phyloP scores from a whole-genome alignment of 768 basidiomycete species.

The Panaeolus cyanescens region DNA sequence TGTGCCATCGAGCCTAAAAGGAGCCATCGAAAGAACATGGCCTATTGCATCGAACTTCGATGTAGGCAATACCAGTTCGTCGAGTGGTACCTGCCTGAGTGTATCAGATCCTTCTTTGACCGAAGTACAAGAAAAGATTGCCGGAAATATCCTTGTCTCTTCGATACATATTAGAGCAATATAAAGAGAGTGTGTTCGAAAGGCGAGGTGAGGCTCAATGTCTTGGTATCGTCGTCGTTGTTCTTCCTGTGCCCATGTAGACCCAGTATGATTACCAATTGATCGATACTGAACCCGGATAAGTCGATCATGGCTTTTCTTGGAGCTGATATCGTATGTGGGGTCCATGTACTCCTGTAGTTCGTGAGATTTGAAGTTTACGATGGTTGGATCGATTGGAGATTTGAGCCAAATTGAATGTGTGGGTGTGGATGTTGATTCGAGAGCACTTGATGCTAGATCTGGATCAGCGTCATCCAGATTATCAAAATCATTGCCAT shows the following conservation, averaged over 20 bases:
- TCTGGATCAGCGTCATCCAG: no score
- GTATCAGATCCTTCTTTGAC: constrained; percentile 8
- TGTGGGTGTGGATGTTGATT: not conserved
- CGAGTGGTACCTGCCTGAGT: constrained; percentile 9
- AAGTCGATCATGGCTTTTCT: constrained; percentile 21
- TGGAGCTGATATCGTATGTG: constrained; percentile 10
- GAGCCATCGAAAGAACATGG: constrained; percentile 17
- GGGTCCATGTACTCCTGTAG: constrained; percentile 14
- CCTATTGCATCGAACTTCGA: constrained; percentile 17
- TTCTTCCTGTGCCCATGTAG: not conserved
- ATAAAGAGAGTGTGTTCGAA: constrained; percentile 6
- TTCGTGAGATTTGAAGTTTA: constrained; percentile 18
- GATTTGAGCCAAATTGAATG: constrained; percentile 12
- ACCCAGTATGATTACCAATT: constrained; percentile 17
- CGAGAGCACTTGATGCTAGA: no score
- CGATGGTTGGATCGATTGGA: constrained; percentile 1
- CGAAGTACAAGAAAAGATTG: constrained; percentile 11
- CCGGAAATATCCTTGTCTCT: constrained; percentile 1
- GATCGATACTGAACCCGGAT: constrained; percentile 18
- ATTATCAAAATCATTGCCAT: no score
- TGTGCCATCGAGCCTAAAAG: not conserved
- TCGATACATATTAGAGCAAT: constrained; percentile 11
- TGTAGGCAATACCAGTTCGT: constrained; percentile 11
- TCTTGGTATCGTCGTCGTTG: not conserved
- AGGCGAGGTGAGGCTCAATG: constrained; percentile 4